Conservation (phyloP, 495 filamentous ascomycete genomes). For the Lasiosphaeria ovina region DNA sequence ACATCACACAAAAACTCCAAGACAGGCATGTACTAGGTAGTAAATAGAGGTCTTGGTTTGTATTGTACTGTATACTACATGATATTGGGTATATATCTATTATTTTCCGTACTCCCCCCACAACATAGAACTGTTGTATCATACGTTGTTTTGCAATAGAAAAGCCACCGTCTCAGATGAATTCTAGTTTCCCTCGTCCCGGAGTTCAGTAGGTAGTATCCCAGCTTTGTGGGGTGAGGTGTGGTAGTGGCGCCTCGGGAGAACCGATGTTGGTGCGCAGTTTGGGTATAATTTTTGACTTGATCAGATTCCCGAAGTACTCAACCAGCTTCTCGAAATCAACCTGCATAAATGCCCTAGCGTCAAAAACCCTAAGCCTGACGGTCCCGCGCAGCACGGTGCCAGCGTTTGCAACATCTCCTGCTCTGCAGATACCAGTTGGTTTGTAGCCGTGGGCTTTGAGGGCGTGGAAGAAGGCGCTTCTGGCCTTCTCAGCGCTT, state of each 20-base stretch:
- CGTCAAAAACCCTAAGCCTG: conserved; percentile 8
- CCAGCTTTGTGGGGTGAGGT: neutral
- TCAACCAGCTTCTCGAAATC: conserved; percentile 23
- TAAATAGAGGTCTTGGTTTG: too few relatives aligned
- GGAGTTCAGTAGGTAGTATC: neutral
- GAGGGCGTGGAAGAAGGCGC: conserved; percentile 35
- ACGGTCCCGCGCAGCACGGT: conserved; percentile 31
- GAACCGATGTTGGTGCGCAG: conserved; percentile 1
- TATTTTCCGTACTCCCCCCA: too few relatives aligned
- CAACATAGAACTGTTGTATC: too few relatives aligned
- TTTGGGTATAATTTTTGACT: neutral
- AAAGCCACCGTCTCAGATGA: too few relatives aligned
- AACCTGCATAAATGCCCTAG: conserved; percentile 15
- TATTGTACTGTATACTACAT: too few relatives aligned
- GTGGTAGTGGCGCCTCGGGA: neutral
- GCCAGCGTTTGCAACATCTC: neutral
- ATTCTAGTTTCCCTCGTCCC: too few relatives aligned
- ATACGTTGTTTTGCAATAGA: too few relatives aligned
- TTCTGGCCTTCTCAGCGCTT: conserved; percentile 47
- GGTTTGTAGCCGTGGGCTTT: conserved; percentile 5
- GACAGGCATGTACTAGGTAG: too few relatives aligned
- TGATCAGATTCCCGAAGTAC: conserved; percentile 19
- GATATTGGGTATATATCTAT: too few relatives aligned
- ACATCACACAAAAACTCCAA: too few relatives aligned
- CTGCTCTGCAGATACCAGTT: neutral